Percentiles rank a stretch among this genome's conserved stretches.
These are phyloP conservation scores for Colletotrichum tropicale DNA, from an alignment of 2,329 filamentous ascomycete species.

Conservation along the genomic window DNA sequence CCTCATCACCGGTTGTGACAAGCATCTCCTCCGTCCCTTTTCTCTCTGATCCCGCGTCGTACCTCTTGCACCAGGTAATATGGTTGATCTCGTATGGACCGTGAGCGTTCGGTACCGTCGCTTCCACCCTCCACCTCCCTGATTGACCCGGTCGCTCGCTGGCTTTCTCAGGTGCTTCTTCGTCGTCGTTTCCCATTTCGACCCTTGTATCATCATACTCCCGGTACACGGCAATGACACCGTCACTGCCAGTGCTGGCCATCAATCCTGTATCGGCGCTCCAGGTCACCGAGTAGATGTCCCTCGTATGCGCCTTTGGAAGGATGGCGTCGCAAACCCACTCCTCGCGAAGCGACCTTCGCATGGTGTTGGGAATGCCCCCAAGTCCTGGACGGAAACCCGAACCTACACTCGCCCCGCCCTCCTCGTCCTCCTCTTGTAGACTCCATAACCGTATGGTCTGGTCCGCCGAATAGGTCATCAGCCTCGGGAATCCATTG, in stretches of 20 bases:
- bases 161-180: slow-evolving; percentile 22
- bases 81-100: slow-evolving; percentile 96
- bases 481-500: slow-evolving; percentile 63
- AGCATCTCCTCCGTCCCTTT: slow-evolving; percentile 78
- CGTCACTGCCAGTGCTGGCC: slow-evolving; percentile 90
- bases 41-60: slow-evolving; percentile 65
- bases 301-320: slow-evolving; percentile 76
- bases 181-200: neutral
- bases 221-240: slow-evolving; percentile 78
- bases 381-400: slow-evolving; percentile 48
- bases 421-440: slow-evolving; percentile 53
- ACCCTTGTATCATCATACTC: slow-evolving; percentile 48
- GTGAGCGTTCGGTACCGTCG: slow-evolving; percentile 75
- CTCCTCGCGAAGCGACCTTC: slow-evolving; percentile 76
- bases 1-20: slow-evolving; percentile 91
- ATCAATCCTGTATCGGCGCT: slow-evolving; percentile 77
- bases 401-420: slow-evolving; percentile 29
- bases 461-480: slow-evolving; percentile 85
- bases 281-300: slow-evolving; percentile 87
- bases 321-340: slow-evolving; percentile 83
- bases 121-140: slow-evolving; percentile 72
- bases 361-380: slow-evolving; percentile 88
- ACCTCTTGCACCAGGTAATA: slow-evolving; percentile 82
- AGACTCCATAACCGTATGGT: slow-evolving; percentile 82
- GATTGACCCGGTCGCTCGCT: neutral